Conservation (phyloP, 331 rosid genomes). For the Quercus lobata region DNA sequence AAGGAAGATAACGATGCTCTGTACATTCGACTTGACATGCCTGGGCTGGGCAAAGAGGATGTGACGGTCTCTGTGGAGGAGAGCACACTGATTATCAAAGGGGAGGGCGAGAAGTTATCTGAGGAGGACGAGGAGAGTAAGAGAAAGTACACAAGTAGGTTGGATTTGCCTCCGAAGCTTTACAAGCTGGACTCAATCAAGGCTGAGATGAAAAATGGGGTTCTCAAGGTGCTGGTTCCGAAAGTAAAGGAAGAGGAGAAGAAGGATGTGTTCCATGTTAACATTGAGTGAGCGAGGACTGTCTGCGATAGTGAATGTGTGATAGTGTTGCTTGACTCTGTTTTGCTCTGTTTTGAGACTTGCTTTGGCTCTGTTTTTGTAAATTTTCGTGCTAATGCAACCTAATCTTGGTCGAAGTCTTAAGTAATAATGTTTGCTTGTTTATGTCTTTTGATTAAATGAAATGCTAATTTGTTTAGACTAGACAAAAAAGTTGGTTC, state of each 20-base stretch:
- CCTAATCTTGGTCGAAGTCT: too few relatives aligned
- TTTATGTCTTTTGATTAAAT: too few relatives aligned
- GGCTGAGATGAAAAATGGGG: conserved; percentile 89
- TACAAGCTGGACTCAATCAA: conserved; percentile 52
- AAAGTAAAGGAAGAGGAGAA: conserved; percentile 75
- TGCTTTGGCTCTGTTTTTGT: too few relatives aligned
- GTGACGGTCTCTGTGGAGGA: conserved; percentile 73
- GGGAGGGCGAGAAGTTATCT: conserved; percentile 39
- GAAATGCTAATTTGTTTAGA: too few relatives aligned
- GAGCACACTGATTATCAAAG: conserved; percentile 57
- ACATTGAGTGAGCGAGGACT: conserved; percentile 11
- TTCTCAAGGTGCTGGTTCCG: conserved; percentile 57
- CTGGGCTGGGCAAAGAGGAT: conserved; percentile 60
- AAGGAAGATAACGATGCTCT: conserved; percentile 51
- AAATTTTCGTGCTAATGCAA: too few relatives aligned
- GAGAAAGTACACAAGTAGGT: conserved; percentile 49
- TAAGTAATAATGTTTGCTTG: too few relatives aligned
- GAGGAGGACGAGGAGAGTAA: conserved; percentile 32
- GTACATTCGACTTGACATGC: conserved; percentile 69
- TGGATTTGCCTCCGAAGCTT: conserved; percentile 54
- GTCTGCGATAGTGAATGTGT: background rate
- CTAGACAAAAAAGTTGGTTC: too few relatives aligned
- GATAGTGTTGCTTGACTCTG: background rate
- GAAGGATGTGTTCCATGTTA: conserved; percentile 39
- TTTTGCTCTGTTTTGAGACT: background rate